Evolutionary conservation across 306 rosid genomes (phyloP), one percentile per base, ranked within the genome.

Genomic region (Quercus engelmannii): DNA sequence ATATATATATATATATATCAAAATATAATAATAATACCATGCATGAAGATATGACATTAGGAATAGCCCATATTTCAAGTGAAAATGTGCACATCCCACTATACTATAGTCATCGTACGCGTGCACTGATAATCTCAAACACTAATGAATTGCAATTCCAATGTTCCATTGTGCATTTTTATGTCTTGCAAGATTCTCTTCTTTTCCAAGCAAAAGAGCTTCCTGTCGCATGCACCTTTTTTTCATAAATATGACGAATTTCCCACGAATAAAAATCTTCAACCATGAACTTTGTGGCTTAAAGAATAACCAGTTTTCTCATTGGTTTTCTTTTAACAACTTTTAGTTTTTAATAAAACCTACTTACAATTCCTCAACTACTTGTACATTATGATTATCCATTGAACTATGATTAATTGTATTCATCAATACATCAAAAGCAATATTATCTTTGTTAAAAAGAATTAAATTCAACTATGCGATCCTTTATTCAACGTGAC

Each of bases 181-280:
- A 82, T 84, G 83, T 88, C 88, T 88, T 90, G 79, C 52, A 83
- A 84, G 97, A 90, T 92, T 92, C 94, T 82, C 76, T 88, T 84
- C 79, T 74, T 85, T 84, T 80, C 74, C 73, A 80, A 80, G 80
- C 84, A 85, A 83, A 76, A 85, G 87, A 74, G 68, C 73, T 86
- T 85, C 89, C 17, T 76, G 73, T 64, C 80, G 74, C 78, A 78
- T 59, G 52, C 77, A 62, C 33, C 55, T 31, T 78, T 83, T 78
- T 78, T 2, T 82, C 55, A 74, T 30, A 57, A 63, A 72, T 26
- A 74, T 76, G 61, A 84, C 74, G 79, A 73, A 76, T 69, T 76
- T 73, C 74, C 64, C 86, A 12, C 15, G 1, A 12, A 49, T 46
- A 46, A 10, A 1, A 46, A 46, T 46, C 17, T 49, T 49, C 1